Base-by-base conservation (phyloP, 192 early-diverging fungal genomes). In the Backusella tarrabulga region DNA sequence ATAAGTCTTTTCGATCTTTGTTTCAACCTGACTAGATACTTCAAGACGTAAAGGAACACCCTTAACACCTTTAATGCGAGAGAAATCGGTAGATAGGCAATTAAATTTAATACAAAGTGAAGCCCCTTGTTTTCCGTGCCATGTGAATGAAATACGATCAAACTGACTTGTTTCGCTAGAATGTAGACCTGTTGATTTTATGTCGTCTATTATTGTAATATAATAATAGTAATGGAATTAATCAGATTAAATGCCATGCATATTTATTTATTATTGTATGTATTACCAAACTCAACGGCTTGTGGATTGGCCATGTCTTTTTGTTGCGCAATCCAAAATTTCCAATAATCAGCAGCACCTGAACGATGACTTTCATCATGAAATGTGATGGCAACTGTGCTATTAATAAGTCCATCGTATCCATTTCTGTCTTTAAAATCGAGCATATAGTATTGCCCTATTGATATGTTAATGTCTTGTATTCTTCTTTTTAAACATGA, bases 71-170 rank as follows among this genome's bases (percentile, higher is more conserved):
- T 94, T 94, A 77, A 94, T 91, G n/a, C 91, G 79, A 54, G 90
- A 92, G 80, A 94, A 94, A 72, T 94, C 93, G 0, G 93, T 94
- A 2, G 93, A 94, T 23, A 94, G 80, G 78, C 91, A 93, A 77
- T 91, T 92, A 76, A 93, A 94, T 50, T 88, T 86, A 40, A 94
- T 73, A 79, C 88, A 85, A 21, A 94, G 77, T 44, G 90, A 91
- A 67, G 91, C 90, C 5, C 89, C 88, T 29, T 83, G 82, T 34
- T 85, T 85, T 4, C 92, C 91, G 50, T 89, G 87, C 93, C 93
- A 94, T 50, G 88, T 85, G 81, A 94, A 91, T 14, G 88, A 79
- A 29, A 92, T 88, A 12, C 90, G 86, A 80, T 94, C 92, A 87
- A 94, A 91, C 8, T 82, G 81, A 67, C 84, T 85, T 73, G 76